Evolutionary conservation across 1,284 basidiomycete genomes (phyloP).

Genomic region (Gymnopus androsaceus): DNA sequence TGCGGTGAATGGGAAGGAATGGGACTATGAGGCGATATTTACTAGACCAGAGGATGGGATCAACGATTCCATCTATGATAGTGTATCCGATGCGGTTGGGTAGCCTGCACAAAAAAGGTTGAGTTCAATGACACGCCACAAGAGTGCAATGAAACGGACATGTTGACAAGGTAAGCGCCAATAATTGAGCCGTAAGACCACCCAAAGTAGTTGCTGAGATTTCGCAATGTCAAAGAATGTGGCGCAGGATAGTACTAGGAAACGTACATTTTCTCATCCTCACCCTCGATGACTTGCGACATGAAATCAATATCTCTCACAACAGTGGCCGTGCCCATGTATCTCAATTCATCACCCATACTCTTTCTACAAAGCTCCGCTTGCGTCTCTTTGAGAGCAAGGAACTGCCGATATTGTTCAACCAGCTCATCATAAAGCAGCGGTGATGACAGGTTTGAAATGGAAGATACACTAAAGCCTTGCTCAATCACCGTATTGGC

Average conservation of each 20-base stretch:
- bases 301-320: slow-evolving; percentile 46
- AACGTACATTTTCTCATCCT: slow-evolving; percentile 41
- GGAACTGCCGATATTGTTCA: slow-evolving; percentile 34
- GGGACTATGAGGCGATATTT: slow-evolving; percentile 11
- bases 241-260: slow-evolving; percentile 10
- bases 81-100: slow-evolving; percentile 24
- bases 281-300: slow-evolving; percentile 38
- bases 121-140: neutral
- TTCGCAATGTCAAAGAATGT: neutral
- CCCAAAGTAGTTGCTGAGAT: slow-evolving; percentile 28
- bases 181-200: slow-evolving; percentile 27
- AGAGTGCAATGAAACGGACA: slow-evolving; percentile 19
- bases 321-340: slow-evolving; percentile 46
- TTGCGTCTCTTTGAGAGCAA: slow-evolving; percentile 37
- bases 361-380: slow-evolving; percentile 36
- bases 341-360: slow-evolving; percentile 42
- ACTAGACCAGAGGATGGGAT: slow-evolving; percentile 31
- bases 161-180: slow-evolving; percentile 30
- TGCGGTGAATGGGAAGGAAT: neutral
- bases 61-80: slow-evolving; percentile 27
- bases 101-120: too few species aligned
- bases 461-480: slow-evolving; percentile 35
- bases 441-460: slow-evolving; percentile 27
- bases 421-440: slow-evolving; percentile 32
- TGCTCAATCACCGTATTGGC: slow-evolving; percentile 39